Conservation (phyloP, 148 eudicot species). For the Rhododendron simsii region DNA sequence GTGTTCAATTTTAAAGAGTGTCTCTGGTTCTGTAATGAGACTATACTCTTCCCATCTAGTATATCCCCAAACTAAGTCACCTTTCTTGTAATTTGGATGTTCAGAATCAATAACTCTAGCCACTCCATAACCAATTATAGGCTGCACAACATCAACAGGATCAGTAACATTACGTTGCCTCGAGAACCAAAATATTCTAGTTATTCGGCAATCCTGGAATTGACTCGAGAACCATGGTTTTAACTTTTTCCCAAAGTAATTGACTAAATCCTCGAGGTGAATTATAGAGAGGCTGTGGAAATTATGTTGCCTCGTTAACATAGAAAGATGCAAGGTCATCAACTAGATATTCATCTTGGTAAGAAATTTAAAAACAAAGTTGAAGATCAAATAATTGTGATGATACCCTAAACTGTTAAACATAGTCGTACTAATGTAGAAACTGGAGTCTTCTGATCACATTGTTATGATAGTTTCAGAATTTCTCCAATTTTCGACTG, state of each 20-base stretch:
- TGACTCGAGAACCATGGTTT: neutral
- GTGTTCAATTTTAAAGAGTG: too few relatives aligned
- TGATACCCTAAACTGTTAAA: neutral
- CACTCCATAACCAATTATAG: constrained; percentile 46
- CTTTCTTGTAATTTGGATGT: constrained; percentile 42
- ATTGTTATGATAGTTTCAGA: too few relatives aligned
- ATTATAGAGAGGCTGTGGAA: neutral
- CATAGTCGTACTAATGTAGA: neutral
- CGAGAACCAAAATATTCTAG: neutral
- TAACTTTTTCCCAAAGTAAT: neutral
- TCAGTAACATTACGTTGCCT: neutral
- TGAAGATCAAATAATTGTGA: neutral
- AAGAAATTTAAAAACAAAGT: neutral
- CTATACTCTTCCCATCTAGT: too few relatives aligned
- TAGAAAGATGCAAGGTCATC: neutral
- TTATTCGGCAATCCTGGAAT: neutral
- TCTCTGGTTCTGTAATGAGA: too few relatives aligned
- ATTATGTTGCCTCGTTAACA: neutral
- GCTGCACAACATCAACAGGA: constrained; percentile 27
- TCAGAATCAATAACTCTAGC: constrained; percentile 50
- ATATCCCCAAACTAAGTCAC: too few relatives aligned
- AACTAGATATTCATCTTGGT: neutral
- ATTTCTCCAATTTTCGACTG: too few relatives aligned
- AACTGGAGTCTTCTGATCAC: neutral
- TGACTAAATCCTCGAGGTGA: neutral